These are phyloP conservation scores for Allium fistulosum DNA, from an alignment of 106 monocot species.

Conservation along the genomic window DNA sequence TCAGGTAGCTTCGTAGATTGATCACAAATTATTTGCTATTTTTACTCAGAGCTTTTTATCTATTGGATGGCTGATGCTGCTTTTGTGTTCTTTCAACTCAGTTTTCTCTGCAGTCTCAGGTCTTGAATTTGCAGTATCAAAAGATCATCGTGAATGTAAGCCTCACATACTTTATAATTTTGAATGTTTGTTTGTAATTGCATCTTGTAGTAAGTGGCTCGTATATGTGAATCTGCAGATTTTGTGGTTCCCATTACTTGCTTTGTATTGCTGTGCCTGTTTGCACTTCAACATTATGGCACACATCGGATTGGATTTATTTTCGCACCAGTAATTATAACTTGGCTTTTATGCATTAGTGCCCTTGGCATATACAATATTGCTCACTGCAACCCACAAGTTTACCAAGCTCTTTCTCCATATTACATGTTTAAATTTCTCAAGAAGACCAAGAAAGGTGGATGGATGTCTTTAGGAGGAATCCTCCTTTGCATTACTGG, in stretches of 20 bases:
- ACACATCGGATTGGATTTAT: slow-evolving; percentile 62
- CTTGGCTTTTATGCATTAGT: slow-evolving; percentile 61
- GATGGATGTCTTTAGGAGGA: slow-evolving; percentile 84
- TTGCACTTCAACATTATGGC: slow-evolving; percentile 73
- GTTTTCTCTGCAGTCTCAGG: slow-evolving; percentile 81
- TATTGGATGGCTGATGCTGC: slow-evolving; percentile 1
- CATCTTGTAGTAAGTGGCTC: too few relatives aligned
- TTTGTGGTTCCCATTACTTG: slow-evolving; percentile 71
- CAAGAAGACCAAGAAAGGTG: slow-evolving; percentile 58
- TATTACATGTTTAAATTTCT: slow-evolving; percentile 70
- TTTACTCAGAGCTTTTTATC: too few relatives aligned
- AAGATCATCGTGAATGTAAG: slow-evolving; percentile 60
- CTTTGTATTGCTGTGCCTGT: slow-evolving; percentile 54
- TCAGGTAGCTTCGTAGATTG: slow-evolving; percentile 25
- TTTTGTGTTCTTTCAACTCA: neutral
- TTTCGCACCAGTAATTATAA: slow-evolving; percentile 60
- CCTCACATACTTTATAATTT: neutral
- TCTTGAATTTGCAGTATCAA: slow-evolving; percentile 55
- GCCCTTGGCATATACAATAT: slow-evolving; percentile 75
- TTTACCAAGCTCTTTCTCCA: slow-evolving; percentile 69
- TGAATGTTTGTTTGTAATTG: neutral
- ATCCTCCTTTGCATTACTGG: slow-evolving; percentile 75
- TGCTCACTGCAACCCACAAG: slow-evolving; percentile 45
- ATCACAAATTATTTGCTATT: too few relatives aligned
- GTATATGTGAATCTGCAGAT: slow-evolving; percentile 24